A percentile compares a stretch with the other conserved stretches of the same genome.
Evolutionary conservation across 1,139 yeast species (phyloP).

Genomic region (Hansenula lynferdii): DNA sequence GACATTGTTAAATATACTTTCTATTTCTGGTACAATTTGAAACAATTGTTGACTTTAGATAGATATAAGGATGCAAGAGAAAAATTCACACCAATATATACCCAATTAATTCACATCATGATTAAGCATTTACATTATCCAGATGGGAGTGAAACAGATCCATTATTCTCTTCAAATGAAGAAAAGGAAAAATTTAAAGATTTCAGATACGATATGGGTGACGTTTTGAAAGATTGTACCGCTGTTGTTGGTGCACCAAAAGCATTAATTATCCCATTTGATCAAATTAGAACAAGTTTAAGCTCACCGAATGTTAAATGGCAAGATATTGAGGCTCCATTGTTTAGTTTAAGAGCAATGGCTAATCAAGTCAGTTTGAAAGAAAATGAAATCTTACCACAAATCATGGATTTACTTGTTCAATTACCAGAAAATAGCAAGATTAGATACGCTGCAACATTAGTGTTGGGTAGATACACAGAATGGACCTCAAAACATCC

Average conservation of each 20-base stretch:
- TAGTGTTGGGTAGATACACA: constrained; percentile 90
- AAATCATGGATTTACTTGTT: constrained; percentile 65
- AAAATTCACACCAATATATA: constrained; percentile 57
- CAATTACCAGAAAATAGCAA: constrained; percentile 83
- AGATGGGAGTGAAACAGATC: constrained; percentile 34
- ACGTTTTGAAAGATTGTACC: constrained; percentile 91
- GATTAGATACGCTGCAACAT: constrained; percentile 86
- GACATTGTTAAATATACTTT: constrained; percentile 90
- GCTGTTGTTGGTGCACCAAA: constrained; percentile 75
- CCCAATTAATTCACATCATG: constrained; percentile 60
- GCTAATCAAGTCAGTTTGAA: constrained; percentile 78
- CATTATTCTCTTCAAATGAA: constrained; percentile 39
- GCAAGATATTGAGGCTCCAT: constrained; percentile 89
- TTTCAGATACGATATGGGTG: constrained; percentile 95
- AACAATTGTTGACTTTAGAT: constrained; percentile 62
- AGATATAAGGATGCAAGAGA: constrained; percentile 56
- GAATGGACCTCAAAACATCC: constrained; percentile 93
- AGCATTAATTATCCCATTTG: constrained; percentile 46
- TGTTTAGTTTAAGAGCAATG: constrained; percentile 90
- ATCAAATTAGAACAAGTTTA: constrained; percentile 24
- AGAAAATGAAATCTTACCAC: constrained; percentile 70
- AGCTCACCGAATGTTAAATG: constrained; percentile 36
- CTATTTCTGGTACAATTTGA: constrained; percentile 84
- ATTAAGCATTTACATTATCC: constrained; percentile 79
- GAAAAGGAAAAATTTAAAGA: constrained; percentile 91